These are phyloP conservation scores for Cladophialophora bantiana DNA, from an alignment of 2,329 filamentous ascomycete genomes.

Conservation along the genomic window DNA sequence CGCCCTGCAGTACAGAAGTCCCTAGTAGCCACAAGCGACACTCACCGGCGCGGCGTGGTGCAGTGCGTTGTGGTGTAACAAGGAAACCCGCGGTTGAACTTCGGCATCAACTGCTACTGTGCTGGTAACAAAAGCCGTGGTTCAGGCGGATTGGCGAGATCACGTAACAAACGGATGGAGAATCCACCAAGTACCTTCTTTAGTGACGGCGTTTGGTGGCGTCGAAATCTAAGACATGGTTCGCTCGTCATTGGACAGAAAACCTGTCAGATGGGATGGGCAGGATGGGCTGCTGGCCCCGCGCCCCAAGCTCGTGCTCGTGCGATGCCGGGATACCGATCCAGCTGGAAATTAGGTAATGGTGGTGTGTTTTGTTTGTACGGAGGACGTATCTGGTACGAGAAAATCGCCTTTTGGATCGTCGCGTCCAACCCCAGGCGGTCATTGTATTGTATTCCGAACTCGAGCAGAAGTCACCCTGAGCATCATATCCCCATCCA, in stretches of 20 bases:
- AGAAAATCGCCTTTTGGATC: too few species aligned
- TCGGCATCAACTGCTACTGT: background rate
- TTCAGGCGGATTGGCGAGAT: slow-evolving; percentile 14
- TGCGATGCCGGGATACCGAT: background rate
- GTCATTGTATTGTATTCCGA: too few species aligned
- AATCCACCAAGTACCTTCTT: background rate
- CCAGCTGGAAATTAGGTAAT: background rate
- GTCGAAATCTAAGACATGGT: background rate
- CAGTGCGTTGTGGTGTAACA: background rate
- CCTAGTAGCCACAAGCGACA: background rate
- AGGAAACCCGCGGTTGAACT: background rate
- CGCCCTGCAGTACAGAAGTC: too few species aligned
- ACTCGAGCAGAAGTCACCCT: too few species aligned
- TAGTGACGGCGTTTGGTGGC: too few species aligned
- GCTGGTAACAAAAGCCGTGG: slow-evolving; percentile 3
- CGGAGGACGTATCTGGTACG: too few species aligned
- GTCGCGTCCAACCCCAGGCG: too few species aligned
- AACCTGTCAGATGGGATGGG: background rate
- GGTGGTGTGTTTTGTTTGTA: too few species aligned
- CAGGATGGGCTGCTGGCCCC: too few species aligned
- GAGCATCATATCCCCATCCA: background rate
- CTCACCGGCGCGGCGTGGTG: background rate
- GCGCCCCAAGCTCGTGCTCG: background rate
- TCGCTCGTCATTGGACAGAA: background rate
- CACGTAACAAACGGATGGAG: background rate